Evolutionary conservation across 495 filamentous ascomycete species (phyloP).

Genomic region (Chaetomium cochliodes): DNA sequence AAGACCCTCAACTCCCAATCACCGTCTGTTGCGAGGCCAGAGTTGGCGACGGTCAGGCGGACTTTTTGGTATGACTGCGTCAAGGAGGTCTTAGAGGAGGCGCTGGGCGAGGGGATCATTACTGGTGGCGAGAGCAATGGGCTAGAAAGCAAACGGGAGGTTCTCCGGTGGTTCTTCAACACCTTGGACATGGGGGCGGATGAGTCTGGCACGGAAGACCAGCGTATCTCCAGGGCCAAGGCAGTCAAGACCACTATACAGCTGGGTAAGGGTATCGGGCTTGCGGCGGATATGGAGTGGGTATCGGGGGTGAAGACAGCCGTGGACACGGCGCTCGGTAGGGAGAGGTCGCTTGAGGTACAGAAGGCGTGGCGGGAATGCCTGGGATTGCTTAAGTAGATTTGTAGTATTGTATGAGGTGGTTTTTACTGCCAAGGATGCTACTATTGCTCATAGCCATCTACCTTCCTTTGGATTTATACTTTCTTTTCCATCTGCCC

Average conservation of each 20-base stretch:
- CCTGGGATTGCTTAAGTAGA: constrained; percentile 21
- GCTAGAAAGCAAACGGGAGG: constrained; percentile 13
- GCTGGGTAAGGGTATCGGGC: constrained; percentile 30
- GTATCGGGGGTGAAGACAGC: constrained; percentile 20
- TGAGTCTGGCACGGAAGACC: constrained; percentile 39
- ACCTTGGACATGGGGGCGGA: constrained; percentile 42
- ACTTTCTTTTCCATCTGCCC: no score
- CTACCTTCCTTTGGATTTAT: no score
- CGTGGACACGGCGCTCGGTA: constrained; percentile 33
- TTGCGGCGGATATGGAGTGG: constrained; percentile 19
- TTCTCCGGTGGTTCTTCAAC: constrained; percentile 39
- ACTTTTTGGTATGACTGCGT: constrained; percentile 39
- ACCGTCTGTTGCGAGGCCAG: constrained; percentile 30
- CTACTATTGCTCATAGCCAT: neutral
- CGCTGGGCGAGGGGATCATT: constrained; percentile 18
- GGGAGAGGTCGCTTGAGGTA: constrained; percentile 47
- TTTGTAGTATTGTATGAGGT: neutral
- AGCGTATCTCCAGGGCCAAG: constrained; percentile 41
- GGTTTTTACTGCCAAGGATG: neutral
- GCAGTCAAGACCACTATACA: constrained; percentile 36
- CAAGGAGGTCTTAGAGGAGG: constrained; percentile 33
- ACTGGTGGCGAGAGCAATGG: constrained; percentile 28
- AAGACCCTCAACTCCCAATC: constrained; percentile 13
- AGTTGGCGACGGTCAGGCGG: constrained; percentile 34
- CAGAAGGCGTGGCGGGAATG: constrained; percentile 39